These are phyloP conservation scores for Pleurotus tuber-regium DNA, from an alignment of 768 basidiomycete species.

Conservation along the genomic window DNA sequence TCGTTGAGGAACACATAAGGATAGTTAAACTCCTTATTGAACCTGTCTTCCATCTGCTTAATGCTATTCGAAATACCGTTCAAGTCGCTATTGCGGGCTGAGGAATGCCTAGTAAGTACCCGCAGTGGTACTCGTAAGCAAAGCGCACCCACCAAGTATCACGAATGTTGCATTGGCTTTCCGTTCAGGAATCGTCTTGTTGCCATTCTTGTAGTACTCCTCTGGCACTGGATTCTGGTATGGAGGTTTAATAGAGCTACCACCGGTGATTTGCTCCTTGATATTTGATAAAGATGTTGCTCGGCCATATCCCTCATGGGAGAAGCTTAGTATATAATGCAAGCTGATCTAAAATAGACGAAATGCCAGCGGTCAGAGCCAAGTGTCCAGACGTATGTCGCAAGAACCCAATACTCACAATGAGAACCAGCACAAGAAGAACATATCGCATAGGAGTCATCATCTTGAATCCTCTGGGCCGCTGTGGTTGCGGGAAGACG, in stretches of 20 bases:
- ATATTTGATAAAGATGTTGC: constrained; percentile 51
- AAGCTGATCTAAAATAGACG: constrained; percentile 39
- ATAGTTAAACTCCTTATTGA: constrained; percentile 85
- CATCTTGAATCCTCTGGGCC: constrained; percentile 33
- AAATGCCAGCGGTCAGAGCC: too few species aligned
- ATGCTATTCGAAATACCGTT: constrained; percentile 61
- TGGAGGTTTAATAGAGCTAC: constrained; percentile 32
- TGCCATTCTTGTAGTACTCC: constrained; percentile 47
- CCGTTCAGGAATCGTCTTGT: constrained; percentile 35
- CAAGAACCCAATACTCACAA: constrained; percentile 30
- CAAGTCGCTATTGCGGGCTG: constrained; percentile 61
- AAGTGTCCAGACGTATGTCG: neutral
- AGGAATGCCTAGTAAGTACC: neutral
- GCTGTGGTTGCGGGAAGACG: constrained; percentile 3
- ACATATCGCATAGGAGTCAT: constrained; percentile 57
- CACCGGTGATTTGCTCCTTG: constrained; percentile 32
- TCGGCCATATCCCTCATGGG: constrained; percentile 61
- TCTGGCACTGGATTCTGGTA: constrained; percentile 60
- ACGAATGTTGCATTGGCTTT: constrained; percentile 85
- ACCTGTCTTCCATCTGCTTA: constrained; percentile 82
- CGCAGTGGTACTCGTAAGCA: neutral
- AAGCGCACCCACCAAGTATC: constrained; percentile 49
- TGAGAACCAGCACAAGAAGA: constrained; percentile 44
- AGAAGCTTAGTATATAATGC: constrained; percentile 65
- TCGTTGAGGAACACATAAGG: constrained; percentile 91